A percentile compares a stretch with the other conserved stretches of the same genome.
phyloP scores from a whole-genome alignment of 176 grass and related monocot genomes.

The Lolium rigidum region DNA sequence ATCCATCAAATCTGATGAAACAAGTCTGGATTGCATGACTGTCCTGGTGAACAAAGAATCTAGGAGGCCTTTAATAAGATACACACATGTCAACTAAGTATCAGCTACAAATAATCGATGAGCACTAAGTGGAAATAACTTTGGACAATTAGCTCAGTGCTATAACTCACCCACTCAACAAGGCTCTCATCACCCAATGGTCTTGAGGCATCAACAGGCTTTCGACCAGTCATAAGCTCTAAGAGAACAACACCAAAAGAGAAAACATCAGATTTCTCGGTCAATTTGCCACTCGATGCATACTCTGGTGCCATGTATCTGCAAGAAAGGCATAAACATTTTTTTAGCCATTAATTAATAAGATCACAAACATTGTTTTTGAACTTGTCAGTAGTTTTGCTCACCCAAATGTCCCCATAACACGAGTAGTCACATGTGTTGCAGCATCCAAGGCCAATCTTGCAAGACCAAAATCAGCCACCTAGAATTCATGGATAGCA shows the following conservation, averaged over 20 bases:
- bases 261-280: conserved; percentile 86
- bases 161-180: conserved; percentile 84
- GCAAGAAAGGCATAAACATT: neutral
- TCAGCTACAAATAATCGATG: neutral
- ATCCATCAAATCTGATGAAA: neutral
- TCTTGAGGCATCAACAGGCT: conserved; percentile 74
- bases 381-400: conserved; percentile 25
- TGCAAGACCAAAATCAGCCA: conserved; percentile 91
- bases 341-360: neutral
- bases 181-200: conserved; percentile 80
- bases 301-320: conserved; percentile 90
- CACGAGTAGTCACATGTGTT: conserved; percentile 89
- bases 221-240: conserved; percentile 86
- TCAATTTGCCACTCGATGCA: conserved; percentile 88
- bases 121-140: neutral
- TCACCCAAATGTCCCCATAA: conserved; percentile 98
- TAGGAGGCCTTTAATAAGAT: neutral
- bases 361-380: neutral
- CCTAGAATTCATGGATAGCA: conserved; percentile 52
- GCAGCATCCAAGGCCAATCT: conserved; percentile 79
- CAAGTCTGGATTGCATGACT: neutral
- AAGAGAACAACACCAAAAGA: conserved; percentile 92
- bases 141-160: neutral
- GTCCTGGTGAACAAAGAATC: neutral
- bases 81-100: neutral